Conservation (phyloP, 164 flowering plant genomes). For the Magnolia officinalis region DNA sequence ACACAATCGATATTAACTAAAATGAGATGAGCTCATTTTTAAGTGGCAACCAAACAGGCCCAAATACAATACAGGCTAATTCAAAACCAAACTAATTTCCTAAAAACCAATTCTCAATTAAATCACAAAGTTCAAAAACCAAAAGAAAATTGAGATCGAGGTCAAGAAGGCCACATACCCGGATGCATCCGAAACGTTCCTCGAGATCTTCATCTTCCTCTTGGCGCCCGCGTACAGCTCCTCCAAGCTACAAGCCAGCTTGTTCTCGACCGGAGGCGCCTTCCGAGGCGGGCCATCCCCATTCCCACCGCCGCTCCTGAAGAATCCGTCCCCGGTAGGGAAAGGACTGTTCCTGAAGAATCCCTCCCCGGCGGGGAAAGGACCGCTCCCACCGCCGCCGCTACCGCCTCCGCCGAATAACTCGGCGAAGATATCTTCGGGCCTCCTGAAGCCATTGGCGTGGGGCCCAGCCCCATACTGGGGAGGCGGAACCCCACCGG, state of each 20-base stretch:
- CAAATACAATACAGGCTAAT: not conserved
- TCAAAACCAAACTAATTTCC: not conserved
- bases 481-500: conserved; percentile 41
- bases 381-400: conserved; percentile 14
- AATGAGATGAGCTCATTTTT: no score
- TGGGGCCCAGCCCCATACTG: conserved; percentile 16
- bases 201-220: conserved; percentile 62
- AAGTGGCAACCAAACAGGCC: no score
- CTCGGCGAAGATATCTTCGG: conserved; percentile 55
- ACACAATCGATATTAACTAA: no score
- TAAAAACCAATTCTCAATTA: not conserved
- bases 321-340: not conserved
- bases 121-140: not conserved
- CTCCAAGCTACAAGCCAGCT: conserved; percentile 51
- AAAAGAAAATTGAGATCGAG: not conserved
- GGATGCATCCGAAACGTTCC: conserved; percentile 27
- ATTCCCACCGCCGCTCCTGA: not conserved
- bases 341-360: not conserved
- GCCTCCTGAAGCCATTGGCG: conserved; percentile 25
- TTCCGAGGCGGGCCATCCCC: conserved; percentile 23
- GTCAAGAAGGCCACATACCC: conserved; percentile 19
- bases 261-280: conserved; percentile 48
- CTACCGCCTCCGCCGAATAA: conserved; percentile 39
- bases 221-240: conserved; percentile 55
- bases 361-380: not conserved